Base-by-base conservation (phyloP, 2,329 filamentous ascomycete species). In the Didymella pinodella region DNA sequence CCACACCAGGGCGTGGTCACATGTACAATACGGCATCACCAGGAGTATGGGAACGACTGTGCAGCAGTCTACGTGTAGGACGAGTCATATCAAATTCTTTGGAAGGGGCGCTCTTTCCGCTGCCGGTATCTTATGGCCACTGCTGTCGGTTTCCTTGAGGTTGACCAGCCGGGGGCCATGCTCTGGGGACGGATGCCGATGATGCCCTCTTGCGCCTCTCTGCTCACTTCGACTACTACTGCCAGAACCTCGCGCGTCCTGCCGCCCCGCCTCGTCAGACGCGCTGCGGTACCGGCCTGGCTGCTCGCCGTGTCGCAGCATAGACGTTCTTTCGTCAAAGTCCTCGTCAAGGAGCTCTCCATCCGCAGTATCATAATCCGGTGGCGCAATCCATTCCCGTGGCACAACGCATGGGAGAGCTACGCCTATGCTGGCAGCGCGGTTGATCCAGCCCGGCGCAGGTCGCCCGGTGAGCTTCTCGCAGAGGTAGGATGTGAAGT, bases 321-420 rank as follows among this genome's bases (percentile, higher is more conserved):
- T 90, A 61, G 81, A 82, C 58, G 83, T 83, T 66, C 81, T 81
- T 79, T 87, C 88, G 57, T 85, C 77, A 51, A 77, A 77, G 53
- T 83, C 82, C 52, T 83, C 83, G 36, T 87, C 85, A 54, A 92
- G 76, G 59, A 91, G 80, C 71, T 88, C 88, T 59, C 89, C 90
- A 61, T 92, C 89, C 32, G 86, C 87, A 16, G 85, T 88, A 59
- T 91, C 89, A 70, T 87, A 89, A 67, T 93, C 91, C 2, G 91
- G 91, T 48, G 91, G 88, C 45, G 89, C 86, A 63, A 95, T 86
- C 91, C 91, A 95, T 71, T 93, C 91, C 61, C 85, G 84, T 12
- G 92, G 92, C 46, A 96, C 91, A 20, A 96, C 85, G 74, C 92
- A 96, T 14, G 92, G 92, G 34, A 96, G 77, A 12, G 90, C 90